phyloP scores from a whole-genome alignment of 2,329 filamentous ascomycete species.

The Fusarium devonianum region DNA sequence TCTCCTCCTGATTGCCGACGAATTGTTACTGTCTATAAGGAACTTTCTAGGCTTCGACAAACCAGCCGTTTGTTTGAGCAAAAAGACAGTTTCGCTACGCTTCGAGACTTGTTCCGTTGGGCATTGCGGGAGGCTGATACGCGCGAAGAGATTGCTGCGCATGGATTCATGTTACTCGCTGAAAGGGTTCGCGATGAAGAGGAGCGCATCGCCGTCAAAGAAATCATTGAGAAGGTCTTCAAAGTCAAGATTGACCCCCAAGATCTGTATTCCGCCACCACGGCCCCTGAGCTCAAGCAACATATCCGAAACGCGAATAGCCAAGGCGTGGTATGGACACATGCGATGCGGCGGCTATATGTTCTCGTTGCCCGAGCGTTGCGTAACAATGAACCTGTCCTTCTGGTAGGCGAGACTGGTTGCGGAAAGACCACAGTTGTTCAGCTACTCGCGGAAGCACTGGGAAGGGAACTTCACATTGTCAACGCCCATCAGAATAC shows the following conservation, averaged over 20 bases:
- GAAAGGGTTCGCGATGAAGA: constrained; percentile 93
- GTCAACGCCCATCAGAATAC: constrained; percentile 99
- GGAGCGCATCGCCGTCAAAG: constrained; percentile 84
- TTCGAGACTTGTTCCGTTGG: constrained; percentile 96
- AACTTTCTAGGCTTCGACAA: constrained; percentile 88
- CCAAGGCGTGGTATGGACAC: constrained; percentile 88
- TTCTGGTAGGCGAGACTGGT: constrained; percentile 95
- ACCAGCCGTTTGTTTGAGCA: constrained; percentile 93
- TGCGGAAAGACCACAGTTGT: constrained; percentile 98
- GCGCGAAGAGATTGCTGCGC: constrained; percentile 85
- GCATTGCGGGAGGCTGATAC: constrained; percentile 84
- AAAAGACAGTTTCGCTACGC: constrained; percentile 94
- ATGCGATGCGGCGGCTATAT: constrained; percentile 90
- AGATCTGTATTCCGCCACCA: constrained; percentile 71
- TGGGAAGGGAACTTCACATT: constrained; percentile 78
- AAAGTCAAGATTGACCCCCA: constrained; percentile 81
- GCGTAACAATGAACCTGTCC: constrained; percentile 88
- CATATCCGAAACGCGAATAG: constrained; percentile 56
- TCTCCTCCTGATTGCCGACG: constrained; percentile 89
- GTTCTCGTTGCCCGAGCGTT: constrained; percentile 88
- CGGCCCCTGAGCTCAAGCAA: constrained; percentile 63
- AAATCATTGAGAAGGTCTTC: constrained; percentile 89
- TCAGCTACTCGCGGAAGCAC: constrained; percentile 85
- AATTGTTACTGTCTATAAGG: constrained; percentile 93
- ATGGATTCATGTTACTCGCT: constrained; percentile 95